phyloP scores from a whole-genome alignment of 169 alveolate species.

The Plasmodium inui region DNA sequence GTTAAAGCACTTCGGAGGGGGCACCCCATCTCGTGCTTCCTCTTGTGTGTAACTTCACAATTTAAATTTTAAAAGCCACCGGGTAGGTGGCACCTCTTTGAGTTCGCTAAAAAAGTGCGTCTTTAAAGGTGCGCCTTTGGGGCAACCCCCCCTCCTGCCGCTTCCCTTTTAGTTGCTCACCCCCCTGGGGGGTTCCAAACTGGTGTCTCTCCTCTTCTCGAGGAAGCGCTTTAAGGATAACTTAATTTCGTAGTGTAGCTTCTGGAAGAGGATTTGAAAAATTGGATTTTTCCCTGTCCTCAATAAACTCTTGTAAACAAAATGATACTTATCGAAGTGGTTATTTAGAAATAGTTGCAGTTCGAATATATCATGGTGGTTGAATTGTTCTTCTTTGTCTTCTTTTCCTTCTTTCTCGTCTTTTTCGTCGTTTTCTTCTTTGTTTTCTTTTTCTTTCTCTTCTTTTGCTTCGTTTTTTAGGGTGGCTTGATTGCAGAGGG shows the following conservation, averaged over 20 bases:
- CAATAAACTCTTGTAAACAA: conserved; percentile 41
- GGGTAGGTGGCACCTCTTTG: neutral
- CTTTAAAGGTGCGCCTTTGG: neutral
- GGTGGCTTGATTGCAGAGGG: neutral
- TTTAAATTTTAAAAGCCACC: neutral
- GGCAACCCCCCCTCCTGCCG: neutral
- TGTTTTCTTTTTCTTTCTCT: neutral
- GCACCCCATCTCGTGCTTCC: neutral
- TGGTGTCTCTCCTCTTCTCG: neutral
- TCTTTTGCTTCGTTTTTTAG: neutral
- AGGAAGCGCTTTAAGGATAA: conserved; percentile 14
- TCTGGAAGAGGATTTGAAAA: conserved; percentile 22
- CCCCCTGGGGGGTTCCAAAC: neutral
- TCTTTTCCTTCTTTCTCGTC: no score
- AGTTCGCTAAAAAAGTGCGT: neutral
- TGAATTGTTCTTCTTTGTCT: neutral
- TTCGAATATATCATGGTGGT: conserved; percentile 15
- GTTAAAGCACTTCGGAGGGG: neutral
- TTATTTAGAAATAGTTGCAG: conserved; percentile 32
- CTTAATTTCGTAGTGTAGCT: conserved; percentile 37
- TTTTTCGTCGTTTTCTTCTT: no score
- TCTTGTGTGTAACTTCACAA: neutral
- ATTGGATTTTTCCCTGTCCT: conserved; percentile 13
- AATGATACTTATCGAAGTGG: conserved; percentile 59
- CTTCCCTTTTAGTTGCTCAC: neutral